Percentiles rank a stretch among this genome's conserved stretches.
Evolutionary conservation across 768 basidiomycete species (phyloP).

Genomic region (Mycena vulgaris): DNA sequence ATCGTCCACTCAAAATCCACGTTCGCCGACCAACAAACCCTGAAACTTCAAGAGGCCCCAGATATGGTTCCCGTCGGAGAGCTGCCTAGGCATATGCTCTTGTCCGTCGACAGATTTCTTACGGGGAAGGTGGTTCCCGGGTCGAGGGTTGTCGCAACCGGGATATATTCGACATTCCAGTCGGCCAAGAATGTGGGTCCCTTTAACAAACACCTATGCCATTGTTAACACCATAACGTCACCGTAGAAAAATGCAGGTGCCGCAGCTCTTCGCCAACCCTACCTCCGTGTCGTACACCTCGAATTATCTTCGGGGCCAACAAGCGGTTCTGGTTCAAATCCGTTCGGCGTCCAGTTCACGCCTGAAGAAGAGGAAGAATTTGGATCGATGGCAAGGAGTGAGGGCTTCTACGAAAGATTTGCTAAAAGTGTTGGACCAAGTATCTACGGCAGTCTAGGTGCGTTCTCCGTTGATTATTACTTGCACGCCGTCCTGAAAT

Average conservation of each 20-base stretch:
- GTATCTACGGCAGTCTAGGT: slow-evolving; percentile 97
- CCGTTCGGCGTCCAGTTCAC: slow-evolving; percentile 92
- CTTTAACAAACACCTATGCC: not conserved
- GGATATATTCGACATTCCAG: slow-evolving; percentile 97
- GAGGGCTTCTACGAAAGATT: slow-evolving; percentile 95
- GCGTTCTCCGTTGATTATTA: slow-evolving; percentile 36
- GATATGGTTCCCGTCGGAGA: slow-evolving; percentile 99
- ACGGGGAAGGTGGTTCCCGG: slow-evolving; percentile 96
- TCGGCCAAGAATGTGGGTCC: slow-evolving; percentile 83
- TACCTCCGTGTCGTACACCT: slow-evolving; percentile 95
- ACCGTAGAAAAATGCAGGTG: slow-evolving; percentile 81
- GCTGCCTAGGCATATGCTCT: slow-evolving; percentile 93
- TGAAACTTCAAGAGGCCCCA: slow-evolving; percentile 98
- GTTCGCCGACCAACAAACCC: slow-evolving; percentile 95
- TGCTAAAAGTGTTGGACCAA: slow-evolving; percentile 94
- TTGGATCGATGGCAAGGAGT: slow-evolving; percentile 89
- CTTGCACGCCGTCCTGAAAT: slow-evolving; percentile 27
- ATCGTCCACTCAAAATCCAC: slow-evolving; percentile 95
- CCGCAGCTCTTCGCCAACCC: slow-evolving; percentile 92
- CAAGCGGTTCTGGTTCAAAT: slow-evolving; percentile 79
- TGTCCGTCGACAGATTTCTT: slow-evolving; percentile 92
- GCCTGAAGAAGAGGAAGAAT: slow-evolving; percentile 98
- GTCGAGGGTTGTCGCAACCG: slow-evolving; percentile 94
- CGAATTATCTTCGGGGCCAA: slow-evolving; percentile 87
- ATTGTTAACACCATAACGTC: not conserved